phyloP scores from a whole-genome alignment of 345 rosid genomes.

The Eucalyptus rudis region DNA sequence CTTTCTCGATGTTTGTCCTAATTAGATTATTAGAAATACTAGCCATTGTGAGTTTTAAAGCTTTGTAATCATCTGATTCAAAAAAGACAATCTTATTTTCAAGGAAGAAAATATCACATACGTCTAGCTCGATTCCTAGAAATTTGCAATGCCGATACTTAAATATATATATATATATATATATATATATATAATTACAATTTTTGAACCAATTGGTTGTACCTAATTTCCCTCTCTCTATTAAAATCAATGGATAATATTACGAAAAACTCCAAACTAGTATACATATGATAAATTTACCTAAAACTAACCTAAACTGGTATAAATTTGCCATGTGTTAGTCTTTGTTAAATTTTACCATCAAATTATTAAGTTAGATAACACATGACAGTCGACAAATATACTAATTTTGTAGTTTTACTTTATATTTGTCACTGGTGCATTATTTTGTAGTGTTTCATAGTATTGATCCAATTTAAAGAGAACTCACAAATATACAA shows the following conservation, averaged over 20 bases:
- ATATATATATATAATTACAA: accelerated
- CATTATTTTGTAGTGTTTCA: no score
- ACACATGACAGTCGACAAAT: accelerated
- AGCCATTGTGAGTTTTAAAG: neutral
- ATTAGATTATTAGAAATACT: neutral
- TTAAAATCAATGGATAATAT: no score
- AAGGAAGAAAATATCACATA: neutral
- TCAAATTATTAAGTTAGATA: no score
- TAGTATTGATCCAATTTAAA: no score
- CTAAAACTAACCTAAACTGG: accelerated
- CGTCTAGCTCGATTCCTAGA: neutral
- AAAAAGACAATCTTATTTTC: no score
- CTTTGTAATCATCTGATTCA: neutral
- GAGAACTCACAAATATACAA: neutral
- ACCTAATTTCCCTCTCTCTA: neutral
- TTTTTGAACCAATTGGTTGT: neutral
- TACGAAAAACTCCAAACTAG: accelerated
- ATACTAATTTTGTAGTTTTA: no score
- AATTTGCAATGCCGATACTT: neutral
- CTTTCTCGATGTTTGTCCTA: neutral
- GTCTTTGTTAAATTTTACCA: accelerated
- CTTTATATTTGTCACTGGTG: no score
- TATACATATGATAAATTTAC: no score
- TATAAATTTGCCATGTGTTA: no score
- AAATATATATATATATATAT: no score